Base-by-base conservation (phyloP, 2,329 filamentous ascomycete species). In the Trichoderma koningiopsis region DNA sequence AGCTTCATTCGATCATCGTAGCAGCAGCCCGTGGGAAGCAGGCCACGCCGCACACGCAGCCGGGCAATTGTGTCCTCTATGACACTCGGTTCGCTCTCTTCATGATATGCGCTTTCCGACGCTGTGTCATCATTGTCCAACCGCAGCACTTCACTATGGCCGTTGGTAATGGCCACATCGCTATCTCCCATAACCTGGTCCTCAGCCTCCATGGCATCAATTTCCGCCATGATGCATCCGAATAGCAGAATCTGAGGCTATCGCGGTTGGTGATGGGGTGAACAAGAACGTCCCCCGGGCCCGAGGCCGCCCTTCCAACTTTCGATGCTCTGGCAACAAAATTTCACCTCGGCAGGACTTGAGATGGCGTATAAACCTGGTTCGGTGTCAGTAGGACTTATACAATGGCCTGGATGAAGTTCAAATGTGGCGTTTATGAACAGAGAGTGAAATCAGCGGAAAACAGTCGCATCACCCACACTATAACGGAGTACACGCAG, bases 1-100 rank as follows among this genome's bases (percentile, higher is more conserved):
- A 96, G 91, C 71, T 96, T 93, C 96, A 99, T 99, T 37, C 95
- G 89, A 69, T 93, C 90, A 81, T 99, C 96, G 77, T 98, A 99
- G 73, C 92, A 95, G 71, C 91, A 89, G 4, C 92, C 92, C 0
- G 92, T 94, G 0, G 91, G 88, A 1, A 92, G 83, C 31, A 88
- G 80, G 2, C 84, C 83, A 47, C 80, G 83, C 52, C 80, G 83
- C 68, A 81, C 80, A 16, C 77, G 78, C 62, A 84, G 73, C 63
- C 81, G 78, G 3, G 79, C 80, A 2, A 78, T 74, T 7, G 79
- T 79, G 2, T 82, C 75, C 11, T 80, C 77, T 19, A 80, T 79
- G 3, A 79, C 78, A 11, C 79, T 79, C 0, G 77, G 75, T 16
- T 78, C 77, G 16, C 75, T 79, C 14, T 79, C 79, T 31, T 77